These are phyloP conservation scores for Cinchona pubescens DNA, from an alignment of 257 asterid species.

Conservation along the genomic window DNA sequence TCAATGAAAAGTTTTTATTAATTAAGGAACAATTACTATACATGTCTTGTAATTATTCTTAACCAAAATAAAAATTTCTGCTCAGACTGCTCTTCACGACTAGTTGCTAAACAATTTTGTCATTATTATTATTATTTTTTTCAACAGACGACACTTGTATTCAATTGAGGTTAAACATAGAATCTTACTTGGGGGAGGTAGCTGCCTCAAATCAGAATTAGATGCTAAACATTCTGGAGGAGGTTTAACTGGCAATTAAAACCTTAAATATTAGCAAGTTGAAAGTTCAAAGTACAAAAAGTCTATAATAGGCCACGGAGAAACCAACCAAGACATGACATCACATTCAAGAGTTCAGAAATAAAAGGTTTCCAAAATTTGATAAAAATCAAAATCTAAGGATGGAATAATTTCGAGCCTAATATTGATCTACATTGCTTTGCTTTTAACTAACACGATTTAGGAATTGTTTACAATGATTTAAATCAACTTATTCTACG, in stretches of 20 bases:
- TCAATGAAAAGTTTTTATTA: no score
- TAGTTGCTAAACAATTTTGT: neutral
- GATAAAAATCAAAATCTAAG: neutral
- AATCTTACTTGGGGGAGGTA: no score
- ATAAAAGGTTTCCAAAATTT: neutral
- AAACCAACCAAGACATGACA: neutral
- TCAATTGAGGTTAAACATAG: no score
- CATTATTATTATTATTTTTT: no score
- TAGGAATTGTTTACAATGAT: neutral
- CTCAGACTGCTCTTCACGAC: neutral
- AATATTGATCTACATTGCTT: neutral
- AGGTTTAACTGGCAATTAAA: slow-evolving; percentile 15
- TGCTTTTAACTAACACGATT: neutral
- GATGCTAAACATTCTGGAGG: no score
- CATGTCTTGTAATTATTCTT: no score
- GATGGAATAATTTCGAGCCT: no score
- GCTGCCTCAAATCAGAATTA: no score
- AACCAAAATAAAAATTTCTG: no score
- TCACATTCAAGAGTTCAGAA: neutral
- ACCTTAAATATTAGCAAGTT: neutral
- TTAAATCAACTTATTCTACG: no score
- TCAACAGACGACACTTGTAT: no score
- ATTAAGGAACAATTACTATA: no score
- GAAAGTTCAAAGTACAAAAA: neutral
- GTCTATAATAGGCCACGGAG: neutral